A percentile compares a stretch with the other conserved stretches of the same genome.
Conservation (phyloP, 768 basidiomycete species). For the Boletus pseudopeckii region DNA sequence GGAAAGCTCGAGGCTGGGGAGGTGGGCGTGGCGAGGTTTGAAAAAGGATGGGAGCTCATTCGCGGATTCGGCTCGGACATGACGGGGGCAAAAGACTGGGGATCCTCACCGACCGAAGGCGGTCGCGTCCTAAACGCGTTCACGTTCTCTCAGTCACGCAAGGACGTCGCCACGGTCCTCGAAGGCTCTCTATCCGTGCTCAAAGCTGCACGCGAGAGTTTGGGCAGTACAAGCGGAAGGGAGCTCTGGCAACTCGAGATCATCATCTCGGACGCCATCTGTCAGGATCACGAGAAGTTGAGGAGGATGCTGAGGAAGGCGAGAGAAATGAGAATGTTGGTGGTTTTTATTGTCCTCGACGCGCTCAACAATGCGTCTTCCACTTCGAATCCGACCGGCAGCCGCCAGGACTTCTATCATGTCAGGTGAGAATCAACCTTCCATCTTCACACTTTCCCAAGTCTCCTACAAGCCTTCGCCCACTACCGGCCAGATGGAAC, state of each 20-base stretch:
- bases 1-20: slow-evolving; percentile 94
- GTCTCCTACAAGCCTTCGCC: slow-evolving; percentile 67
- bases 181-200: slow-evolving; percentile 74
- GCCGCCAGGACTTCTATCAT: slow-evolving; percentile 5
- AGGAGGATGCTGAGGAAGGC: slow-evolving; percentile 79
- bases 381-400: slow-evolving; percentile 4
- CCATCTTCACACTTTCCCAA: slow-evolving; percentile 91
- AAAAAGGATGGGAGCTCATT: slow-evolving; percentile 80
- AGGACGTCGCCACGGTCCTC: slow-evolving; percentile 80
- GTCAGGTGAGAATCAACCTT: slow-evolving; percentile 45
- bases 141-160: slow-evolving; percentile 84
- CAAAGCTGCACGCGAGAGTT: slow-evolving; percentile 68
- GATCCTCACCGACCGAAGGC: slow-evolving; percentile 24
- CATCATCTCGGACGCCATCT: slow-evolving; percentile 99
- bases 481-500: slow-evolving; percentile 67
- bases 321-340: slow-evolving; percentile 86
- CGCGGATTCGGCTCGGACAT: slow-evolving; percentile 86
- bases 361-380: slow-evolving; percentile 60
- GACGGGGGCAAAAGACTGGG: slow-evolving; percentile 59
- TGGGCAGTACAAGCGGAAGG: slow-evolving; percentile 55
- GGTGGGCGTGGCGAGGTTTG: slow-evolving; percentile 87
- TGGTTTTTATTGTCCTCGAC: slow-evolving; percentile 95
- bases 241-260: slow-evolving; percentile 98
- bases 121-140: slow-evolving; percentile 71
- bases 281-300: slow-evolving; percentile 89